Conservation (phyloP, 2,329 filamentous ascomycete genomes). For the Ophiocordyceps polyrhachis-furcata region DNA sequence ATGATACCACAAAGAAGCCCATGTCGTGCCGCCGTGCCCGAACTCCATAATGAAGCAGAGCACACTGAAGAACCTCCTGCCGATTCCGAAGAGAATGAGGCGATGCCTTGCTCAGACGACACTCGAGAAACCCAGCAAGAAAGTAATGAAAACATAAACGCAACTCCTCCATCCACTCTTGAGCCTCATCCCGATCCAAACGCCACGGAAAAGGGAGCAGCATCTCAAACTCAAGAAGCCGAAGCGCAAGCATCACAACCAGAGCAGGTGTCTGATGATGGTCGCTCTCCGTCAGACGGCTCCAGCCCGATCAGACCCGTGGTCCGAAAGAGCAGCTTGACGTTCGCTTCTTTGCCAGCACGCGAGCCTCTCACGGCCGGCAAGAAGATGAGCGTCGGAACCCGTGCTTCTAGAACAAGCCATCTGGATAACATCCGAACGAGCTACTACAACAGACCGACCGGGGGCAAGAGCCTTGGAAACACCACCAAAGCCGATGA, state of each 20-base stretch:
- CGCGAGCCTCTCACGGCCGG: slow-evolving; percentile 72
- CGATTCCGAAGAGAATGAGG: slow-evolving; percentile 1
- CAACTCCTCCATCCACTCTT: neutral
- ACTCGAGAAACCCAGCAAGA: neutral
- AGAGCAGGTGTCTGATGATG: slow-evolving; percentile 19
- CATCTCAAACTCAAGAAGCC: neutral
- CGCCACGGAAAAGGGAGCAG: neutral
- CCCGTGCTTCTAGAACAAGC: slow-evolving; percentile 55
- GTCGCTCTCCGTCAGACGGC: slow-evolving; percentile 44
- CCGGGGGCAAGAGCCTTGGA: slow-evolving; percentile 55
- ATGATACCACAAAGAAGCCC: slow-evolving; percentile 7
- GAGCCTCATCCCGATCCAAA: neutral
- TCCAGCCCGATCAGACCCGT: slow-evolving; percentile 60
- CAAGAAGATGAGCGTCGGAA: slow-evolving; percentile 51
- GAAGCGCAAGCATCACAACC: neutral
- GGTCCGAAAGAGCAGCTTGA: slow-evolving; percentile 84
- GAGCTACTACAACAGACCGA: slow-evolving; percentile 56
- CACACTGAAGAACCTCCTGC: slow-evolving; percentile 7
- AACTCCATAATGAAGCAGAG: slow-evolving; percentile 21
- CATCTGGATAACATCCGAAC: slow-evolving; percentile 55
- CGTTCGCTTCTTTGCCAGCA: slow-evolving; percentile 81
- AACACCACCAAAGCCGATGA: slow-evolving; percentile 23
- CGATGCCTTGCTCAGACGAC: neutral
- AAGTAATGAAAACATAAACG: neutral
- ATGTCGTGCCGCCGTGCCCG: slow-evolving; percentile 9